A percentile compares a stretch with the other conserved stretches of the same genome.
Evolutionary conservation across 2,329 filamentous ascomycete species (phyloP).

Genomic region (Stemphylium vesicarium): DNA sequence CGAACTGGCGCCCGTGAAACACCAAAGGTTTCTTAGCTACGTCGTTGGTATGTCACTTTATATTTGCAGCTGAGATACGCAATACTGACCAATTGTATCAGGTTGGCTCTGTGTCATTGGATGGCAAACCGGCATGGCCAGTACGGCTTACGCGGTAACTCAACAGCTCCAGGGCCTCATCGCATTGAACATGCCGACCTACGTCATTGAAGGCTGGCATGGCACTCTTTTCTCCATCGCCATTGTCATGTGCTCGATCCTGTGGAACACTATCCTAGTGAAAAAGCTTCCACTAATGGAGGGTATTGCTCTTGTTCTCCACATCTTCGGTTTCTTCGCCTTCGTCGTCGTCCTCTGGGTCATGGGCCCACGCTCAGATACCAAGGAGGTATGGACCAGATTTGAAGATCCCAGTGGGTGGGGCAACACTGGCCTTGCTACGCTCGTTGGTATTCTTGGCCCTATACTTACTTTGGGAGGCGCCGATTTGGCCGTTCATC

Average conservation of each 20-base stretch:
- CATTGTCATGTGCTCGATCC: conserved; percentile 48
- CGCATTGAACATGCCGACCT: conserved; percentile 45
- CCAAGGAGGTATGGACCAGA: conserved; percentile 51
- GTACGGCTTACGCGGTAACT: conserved; percentile 24
- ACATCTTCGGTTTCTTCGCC: conserved; percentile 59
- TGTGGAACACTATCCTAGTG: conserved; percentile 47
- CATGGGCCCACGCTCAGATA: conserved; percentile 39
- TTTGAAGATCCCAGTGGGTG: conserved; percentile 55
- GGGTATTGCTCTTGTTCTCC: conserved; percentile 50
- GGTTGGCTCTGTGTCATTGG: conserved; percentile 51
- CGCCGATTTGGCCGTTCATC: conserved; percentile 42
- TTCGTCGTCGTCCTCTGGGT: conserved; percentile 49
- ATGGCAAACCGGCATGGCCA: conserved; percentile 45
- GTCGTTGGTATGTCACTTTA: conserved; percentile 43
- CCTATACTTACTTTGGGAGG: conserved; percentile 44
- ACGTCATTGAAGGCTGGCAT: conserved; percentile 54
- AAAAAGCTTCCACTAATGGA: conserved; percentile 45
- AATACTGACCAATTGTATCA: background rate
- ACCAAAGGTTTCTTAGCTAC: conserved; percentile 48
- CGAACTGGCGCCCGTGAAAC: conserved; percentile 45
- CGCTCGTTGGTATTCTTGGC: conserved; percentile 47
- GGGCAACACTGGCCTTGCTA: conserved; percentile 49
- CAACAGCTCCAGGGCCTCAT: conserved; percentile 35
- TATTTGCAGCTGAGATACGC: background rate
- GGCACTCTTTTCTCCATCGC: conserved; percentile 56